phyloP scores from a whole-genome alignment of 257 asterid species.

The Nicotiana benthamiana region DNA sequence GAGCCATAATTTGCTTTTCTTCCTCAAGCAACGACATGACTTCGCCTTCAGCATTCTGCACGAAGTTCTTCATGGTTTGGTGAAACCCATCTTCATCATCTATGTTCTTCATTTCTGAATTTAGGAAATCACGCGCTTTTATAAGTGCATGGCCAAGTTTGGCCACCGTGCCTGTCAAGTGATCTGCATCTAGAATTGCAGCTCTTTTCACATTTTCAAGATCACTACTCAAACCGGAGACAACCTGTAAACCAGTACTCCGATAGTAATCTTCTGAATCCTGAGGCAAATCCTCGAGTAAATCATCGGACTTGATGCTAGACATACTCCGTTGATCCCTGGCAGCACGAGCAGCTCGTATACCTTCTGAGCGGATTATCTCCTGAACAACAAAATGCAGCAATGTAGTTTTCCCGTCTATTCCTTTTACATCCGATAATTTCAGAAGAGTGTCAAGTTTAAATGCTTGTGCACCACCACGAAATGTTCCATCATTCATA shows the following conservation, averaged over 20 bases:
- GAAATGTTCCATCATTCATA: conserved; percentile 89
- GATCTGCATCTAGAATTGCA: conserved; percentile 53
- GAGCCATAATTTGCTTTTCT: conserved; percentile 74
- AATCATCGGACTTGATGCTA: conserved; percentile 40
- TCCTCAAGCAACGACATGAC: conserved; percentile 57
- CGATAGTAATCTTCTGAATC: conserved; percentile 49
- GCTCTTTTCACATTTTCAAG: conserved; percentile 74
- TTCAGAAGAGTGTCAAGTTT: conserved; percentile 88
- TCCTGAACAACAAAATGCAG: conserved; percentile 88
- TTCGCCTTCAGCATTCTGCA: conserved; percentile 64
- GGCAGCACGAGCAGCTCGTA: conserved; percentile 58
- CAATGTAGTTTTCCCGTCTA: conserved; percentile 84
- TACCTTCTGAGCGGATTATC: conserved; percentile 82
- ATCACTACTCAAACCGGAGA: conserved; percentile 58
- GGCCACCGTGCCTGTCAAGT: conserved; percentile 47
- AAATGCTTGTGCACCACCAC: conserved; percentile 95
- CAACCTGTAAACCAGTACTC: conserved; percentile 58
- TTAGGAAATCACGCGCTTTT: conserved; percentile 49
- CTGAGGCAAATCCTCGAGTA: conserved; percentile 24
- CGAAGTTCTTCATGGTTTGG: conserved; percentile 42
- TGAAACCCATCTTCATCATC: conserved; percentile 53
- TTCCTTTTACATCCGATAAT: conserved; percentile 77
- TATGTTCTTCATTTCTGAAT: conserved; percentile 45
- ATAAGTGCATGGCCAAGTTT: conserved; percentile 45
- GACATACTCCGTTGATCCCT: conserved; percentile 36